These are phyloP conservation scores for Dipteronia sinensis DNA, from an alignment of 345 rosid species.

Conservation along the genomic window DNA sequence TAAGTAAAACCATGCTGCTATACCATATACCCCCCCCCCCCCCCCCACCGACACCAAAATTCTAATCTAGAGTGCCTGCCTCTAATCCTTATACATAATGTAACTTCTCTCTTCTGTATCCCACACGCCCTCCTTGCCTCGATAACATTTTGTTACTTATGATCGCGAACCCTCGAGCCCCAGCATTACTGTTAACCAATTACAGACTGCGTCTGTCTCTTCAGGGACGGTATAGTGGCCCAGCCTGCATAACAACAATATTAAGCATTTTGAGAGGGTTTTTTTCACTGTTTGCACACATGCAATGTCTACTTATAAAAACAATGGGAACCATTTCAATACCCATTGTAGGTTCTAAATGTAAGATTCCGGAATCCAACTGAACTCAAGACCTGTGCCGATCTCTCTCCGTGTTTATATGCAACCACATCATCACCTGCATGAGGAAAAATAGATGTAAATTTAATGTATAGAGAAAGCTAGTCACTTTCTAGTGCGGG, in stretches of 20 bases:
- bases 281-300: neutral
- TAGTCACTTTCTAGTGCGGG: too few species aligned
- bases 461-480: neutral
- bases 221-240: constrained; percentile 51
- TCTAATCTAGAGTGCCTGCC: constrained; percentile 16
- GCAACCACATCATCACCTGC: constrained; percentile 74
- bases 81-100: constrained; percentile 3
- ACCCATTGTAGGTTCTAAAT: constrained; percentile 47
- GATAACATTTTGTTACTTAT: too few species aligned
- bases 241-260: constrained; percentile 30
- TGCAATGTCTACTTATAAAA: neutral
- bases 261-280: constrained; percentile 7
- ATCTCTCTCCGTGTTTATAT: constrained; percentile 55
- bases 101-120: neutral
- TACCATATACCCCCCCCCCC: constrained; percentile 20
- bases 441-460: constrained; percentile 19
- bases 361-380: constrained; percentile 51
- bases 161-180: too few species aligned
- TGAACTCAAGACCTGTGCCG: constrained; percentile 49
- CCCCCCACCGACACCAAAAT: constrained; percentile 9
- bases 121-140: neutral
- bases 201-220: constrained; percentile 49
- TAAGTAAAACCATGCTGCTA: constrained; percentile 8
- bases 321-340: neutral
- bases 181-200: constrained; percentile 16